A percentile compares a stretch with the other conserved stretches of the same genome.
Evolutionary conservation across 2,329 filamentous ascomycete genomes (phyloP).

Genomic region (Knufia petricola): DNA sequence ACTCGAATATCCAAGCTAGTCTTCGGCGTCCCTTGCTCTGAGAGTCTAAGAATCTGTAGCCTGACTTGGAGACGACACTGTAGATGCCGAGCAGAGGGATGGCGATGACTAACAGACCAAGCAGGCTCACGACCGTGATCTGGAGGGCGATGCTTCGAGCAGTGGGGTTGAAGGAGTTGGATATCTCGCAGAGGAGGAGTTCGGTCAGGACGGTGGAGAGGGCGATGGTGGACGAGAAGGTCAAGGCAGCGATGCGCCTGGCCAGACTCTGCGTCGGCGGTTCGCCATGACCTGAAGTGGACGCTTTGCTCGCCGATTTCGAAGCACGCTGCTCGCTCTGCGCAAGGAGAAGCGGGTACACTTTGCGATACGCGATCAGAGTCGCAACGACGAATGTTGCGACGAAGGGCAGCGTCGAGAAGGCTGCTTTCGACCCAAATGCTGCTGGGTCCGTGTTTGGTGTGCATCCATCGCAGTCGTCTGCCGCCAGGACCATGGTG

Average conservation of each 20-base stretch:
- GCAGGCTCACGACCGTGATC: slow-evolving; percentile 58
- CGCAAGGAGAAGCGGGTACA: slow-evolving; percentile 57
- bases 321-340: slow-evolving; percentile 29
- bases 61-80: slow-evolving; percentile 47
- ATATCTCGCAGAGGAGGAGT: slow-evolving; percentile 74
- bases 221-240: slow-evolving; percentile 68
- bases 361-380: slow-evolving; percentile 52
- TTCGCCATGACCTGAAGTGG: slow-evolving; percentile 17
- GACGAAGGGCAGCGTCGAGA: slow-evolving; percentile 60
- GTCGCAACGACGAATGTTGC: slow-evolving; percentile 58
- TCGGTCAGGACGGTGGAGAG: slow-evolving; percentile 69
- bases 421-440: slow-evolving; percentile 29
- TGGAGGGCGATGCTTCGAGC: slow-evolving; percentile 60
- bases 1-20: slow-evolving; percentile 56
- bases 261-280: slow-evolving; percentile 22
- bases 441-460: slow-evolving; percentile 16
- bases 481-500: slow-evolving; percentile 8
- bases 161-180: slow-evolving; percentile 58
- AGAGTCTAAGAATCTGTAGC: slow-evolving; percentile 53
- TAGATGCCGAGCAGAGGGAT: slow-evolving; percentile 74
- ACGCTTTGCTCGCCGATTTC: slow-evolving; percentile 13
- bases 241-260: slow-evolving; percentile 43
- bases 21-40: slow-evolving; percentile 46
- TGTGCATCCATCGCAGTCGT: slow-evolving; percentile 26
- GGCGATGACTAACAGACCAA: slow-evolving; percentile 62